Base-by-base conservation (phyloP, 2,329 filamentous ascomycete species). In the Fusarium tupiense region DNA sequence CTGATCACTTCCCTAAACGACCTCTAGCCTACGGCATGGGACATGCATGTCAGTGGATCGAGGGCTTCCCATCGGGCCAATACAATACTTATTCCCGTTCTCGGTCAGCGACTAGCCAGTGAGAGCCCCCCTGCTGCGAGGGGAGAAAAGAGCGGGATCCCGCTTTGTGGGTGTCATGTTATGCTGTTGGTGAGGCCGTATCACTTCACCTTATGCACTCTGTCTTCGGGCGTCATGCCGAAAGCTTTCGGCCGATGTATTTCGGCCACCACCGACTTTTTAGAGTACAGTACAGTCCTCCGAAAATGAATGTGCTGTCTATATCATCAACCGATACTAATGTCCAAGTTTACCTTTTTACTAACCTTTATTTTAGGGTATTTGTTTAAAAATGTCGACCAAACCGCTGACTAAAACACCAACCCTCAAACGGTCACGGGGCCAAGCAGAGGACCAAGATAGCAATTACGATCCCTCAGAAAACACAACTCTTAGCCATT, bases 211-310 rank as follows among this genome's bases (percentile, higher is more conserved):
- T 29, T 40, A 33, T 59, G 61, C 52, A 58, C 17, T 61, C 33
- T 63, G 35, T 46, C 13, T 56, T 61, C 38, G 61, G 64, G 44
- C 26, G 50, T 33, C 13, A 61, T 22, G 44, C 35, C 67, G 67
- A 69, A 69, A 64, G 58, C 40, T 69, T 69, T 69, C 67, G 67
- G 67, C 66, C 67, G 67, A 69, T 33, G 33, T 62, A 69, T 69
- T 69, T 69, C 67, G 67, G 67, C 14, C 67, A 69, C 53, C 50
- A 69, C 67, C 67, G 67, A 69, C 67, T 69, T 69, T 69, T 41
- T 17, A 17, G 13, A 13, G 16, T 19, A 3, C 22, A 52, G 16
- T 14, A 20, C 16, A 24, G 19, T 12, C 6, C 13, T 40, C 57
- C 47, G 64, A 69, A 35, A n/a, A n/a, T 17, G 22, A 35, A 26